These are phyloP conservation scores for Aspergillus novoparasiticus DNA, from an alignment of 2,329 filamentous ascomycete genomes.

Conservation along the genomic window DNA sequence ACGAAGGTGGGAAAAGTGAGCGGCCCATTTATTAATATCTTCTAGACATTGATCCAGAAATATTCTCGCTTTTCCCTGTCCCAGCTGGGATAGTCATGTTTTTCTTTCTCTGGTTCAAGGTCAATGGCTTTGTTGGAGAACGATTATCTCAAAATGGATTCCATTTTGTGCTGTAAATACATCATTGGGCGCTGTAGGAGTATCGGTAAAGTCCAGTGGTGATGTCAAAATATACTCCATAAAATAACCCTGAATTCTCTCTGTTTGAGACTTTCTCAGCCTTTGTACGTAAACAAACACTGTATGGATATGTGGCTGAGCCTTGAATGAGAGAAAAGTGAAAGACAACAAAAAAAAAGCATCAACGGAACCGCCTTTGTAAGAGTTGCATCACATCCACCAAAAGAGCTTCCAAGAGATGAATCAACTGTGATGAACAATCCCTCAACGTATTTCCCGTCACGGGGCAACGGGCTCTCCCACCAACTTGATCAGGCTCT, in stretches of 20 bases:
- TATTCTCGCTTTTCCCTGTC: neutral
- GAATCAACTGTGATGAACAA: neutral
- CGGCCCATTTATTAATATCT: too few relatives aligned
- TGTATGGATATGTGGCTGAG: neutral
- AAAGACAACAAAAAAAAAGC: neutral
- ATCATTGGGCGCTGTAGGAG: neutral
- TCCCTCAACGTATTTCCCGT: constrained; percentile 12
- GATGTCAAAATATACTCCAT: neutral
- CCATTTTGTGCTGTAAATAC: neutral
- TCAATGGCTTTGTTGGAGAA: neutral
- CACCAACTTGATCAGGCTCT: constrained; percentile 14
- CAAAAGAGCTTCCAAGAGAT: neutral
- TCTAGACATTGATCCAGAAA: neutral
- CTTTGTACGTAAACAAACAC: neutral
- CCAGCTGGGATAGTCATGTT: neutral
- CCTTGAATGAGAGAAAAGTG: neutral
- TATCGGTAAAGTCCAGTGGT: neutral
- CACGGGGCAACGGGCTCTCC: constrained; percentile 16
- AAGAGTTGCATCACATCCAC: neutral
- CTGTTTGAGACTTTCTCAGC: neutral
- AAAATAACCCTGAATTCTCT: neutral
- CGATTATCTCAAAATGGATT: neutral
- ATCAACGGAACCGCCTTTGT: neutral
- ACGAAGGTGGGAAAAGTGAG: neutral
- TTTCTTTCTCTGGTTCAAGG: neutral